Evolutionary conservation across 345 rosid species (phyloP).

Genomic region (Eucalyptus marginata): DNA sequence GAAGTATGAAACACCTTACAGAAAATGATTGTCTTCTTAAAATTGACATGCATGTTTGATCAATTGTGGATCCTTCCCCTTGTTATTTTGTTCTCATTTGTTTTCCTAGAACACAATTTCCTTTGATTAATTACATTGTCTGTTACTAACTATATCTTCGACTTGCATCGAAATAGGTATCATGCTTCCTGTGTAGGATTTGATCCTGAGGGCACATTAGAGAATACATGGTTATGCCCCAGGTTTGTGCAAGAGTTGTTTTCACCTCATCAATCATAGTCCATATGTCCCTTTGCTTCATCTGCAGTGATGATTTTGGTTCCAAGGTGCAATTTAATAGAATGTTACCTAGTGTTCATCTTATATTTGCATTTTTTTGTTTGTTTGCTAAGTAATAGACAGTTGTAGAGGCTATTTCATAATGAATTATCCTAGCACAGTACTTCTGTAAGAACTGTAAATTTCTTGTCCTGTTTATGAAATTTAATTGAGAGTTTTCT

Average conservation of each 20-base stretch:
- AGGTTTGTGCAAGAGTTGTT: slow-evolving; percentile 40
- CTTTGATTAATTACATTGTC: background rate
- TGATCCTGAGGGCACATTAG: slow-evolving; percentile 73
- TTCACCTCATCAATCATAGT: background rate
- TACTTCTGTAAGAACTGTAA: background rate
- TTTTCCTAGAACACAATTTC: background rate
- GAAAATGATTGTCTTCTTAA: background rate
- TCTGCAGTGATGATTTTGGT: background rate
- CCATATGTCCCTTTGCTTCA: background rate
- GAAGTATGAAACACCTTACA: background rate
- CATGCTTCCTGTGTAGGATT: slow-evolving; percentile 97
- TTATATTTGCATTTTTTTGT: background rate
- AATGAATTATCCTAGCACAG: background rate
- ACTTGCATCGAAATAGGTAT: slow-evolving; percentile 46
- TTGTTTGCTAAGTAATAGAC: background rate
- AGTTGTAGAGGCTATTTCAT: background rate
- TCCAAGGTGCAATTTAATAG: background rate
- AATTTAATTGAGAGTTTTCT: background rate
- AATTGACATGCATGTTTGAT: background rate
- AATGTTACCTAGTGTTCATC: background rate
- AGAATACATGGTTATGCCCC: slow-evolving; percentile 93
- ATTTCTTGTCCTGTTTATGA: background rate
- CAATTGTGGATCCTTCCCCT: background rate
- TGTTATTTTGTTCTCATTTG: background rate
- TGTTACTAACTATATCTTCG: background rate